These are phyloP conservation scores for Flaveria brownii DNA, from an alignment of 129 eudicot species.

Conservation along the genomic window DNA sequence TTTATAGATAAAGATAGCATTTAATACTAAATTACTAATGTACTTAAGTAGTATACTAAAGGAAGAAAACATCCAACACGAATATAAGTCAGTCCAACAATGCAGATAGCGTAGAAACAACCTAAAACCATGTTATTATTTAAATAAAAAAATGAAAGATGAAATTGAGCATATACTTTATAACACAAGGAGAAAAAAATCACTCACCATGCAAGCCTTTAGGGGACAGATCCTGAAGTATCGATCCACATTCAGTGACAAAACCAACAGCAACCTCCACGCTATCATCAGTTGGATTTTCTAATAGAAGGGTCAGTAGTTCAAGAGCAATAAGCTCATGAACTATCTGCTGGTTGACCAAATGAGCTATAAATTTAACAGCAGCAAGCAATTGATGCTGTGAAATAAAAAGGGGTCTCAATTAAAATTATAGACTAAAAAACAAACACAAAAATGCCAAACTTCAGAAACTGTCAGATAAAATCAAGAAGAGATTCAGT, in stretches of 20 bases:
- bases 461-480: background rate
- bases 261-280: constrained; percentile 98
- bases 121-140: constrained; percentile 18
- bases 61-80: background rate
- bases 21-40: background rate
- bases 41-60: background rate
- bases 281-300: constrained; percentile 92
- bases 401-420: constrained; percentile 1
- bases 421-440: background rate
- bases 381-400: constrained; percentile 94
- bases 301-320: constrained; percentile 71
- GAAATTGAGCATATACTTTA: background rate
- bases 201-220: constrained; percentile 87
- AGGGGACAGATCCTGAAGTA: constrained; percentile 84
- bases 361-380: constrained; percentile 90
- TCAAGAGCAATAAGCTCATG: constrained; percentile 95
- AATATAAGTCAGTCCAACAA: constrained; percentile 8
- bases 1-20: background rate
- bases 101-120: background rate
- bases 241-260: constrained; percentile 90
- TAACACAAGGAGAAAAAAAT: background rate
- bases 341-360: constrained; percentile 91
- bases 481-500: background rate
- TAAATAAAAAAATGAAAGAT: background rate
- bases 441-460: background rate